phyloP scores from a whole-genome alignment of 2,329 filamentous ascomycete species.

The Harringtonia aguacate region DNA sequence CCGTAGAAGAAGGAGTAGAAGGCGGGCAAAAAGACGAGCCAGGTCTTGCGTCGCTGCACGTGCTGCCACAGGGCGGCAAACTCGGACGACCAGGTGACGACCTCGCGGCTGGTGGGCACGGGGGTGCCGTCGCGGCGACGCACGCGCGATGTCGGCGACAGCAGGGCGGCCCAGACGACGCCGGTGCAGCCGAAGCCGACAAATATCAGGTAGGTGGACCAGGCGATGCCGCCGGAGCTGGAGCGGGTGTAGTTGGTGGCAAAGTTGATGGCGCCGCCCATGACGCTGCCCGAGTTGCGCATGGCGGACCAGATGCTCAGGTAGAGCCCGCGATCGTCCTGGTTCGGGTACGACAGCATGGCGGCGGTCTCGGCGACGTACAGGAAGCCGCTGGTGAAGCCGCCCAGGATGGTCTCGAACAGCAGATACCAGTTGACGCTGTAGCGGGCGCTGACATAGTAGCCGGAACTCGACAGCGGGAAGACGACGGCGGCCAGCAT shows the following conservation, averaged over 20 bases:
- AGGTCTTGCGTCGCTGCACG: not conserved
- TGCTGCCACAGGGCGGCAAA: not conserved
- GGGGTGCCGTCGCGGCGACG: not conserved
- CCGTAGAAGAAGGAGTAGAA: conserved; percentile 1
- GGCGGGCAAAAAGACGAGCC: conserved; percentile 1
- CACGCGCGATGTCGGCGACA: not conserved
- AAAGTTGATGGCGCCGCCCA: conserved; percentile 2
- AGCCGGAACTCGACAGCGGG: not conserved
- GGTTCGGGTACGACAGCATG: conserved; percentile 1
- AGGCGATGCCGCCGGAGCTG: not conserved
- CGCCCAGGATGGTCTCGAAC: not conserved
- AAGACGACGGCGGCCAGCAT: not conserved
- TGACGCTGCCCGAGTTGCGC: conserved; percentile 2
- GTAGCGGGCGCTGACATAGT: conserved; percentile 3
- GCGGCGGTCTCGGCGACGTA: conserved; percentile 1
- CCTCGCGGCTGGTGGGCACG: not conserved
- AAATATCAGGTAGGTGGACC: conserved; percentile 1
- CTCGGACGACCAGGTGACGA: not conserved
- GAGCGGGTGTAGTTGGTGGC: not conserved
- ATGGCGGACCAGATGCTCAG: not conserved
- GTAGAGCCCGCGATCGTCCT: not conserved
- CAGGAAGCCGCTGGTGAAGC: conserved; percentile 1
- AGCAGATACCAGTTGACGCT: not conserved
- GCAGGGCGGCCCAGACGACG: not conserved
- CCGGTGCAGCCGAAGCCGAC: not conserved